Evolutionary conservation across 1,139 yeast species (phyloP), one percentile per base, ranked within the genome.

Genomic region (Trichomonascaceae sp.): DNA sequence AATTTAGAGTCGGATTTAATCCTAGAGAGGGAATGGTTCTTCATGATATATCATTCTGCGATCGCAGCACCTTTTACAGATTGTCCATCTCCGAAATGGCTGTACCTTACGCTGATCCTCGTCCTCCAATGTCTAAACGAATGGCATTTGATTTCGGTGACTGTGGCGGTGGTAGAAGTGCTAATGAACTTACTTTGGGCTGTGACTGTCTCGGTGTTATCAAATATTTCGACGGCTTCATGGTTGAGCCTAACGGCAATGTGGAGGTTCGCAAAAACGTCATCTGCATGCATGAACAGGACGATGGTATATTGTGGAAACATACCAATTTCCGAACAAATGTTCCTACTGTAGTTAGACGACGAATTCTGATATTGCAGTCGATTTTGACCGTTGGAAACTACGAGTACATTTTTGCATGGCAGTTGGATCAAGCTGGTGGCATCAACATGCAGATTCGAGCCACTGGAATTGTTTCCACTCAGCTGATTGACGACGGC

Each of bases 91-190:
- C 88, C 50, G 96, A 88, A 73, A 88, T 88, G 96, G 86, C 95
- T 43, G 96, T 88, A 59, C 96, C 96, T 36, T 88, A 88, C 67
- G 95, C 91, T 66, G 95, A 87, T 69, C 95, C 95, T 63, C 81
- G 95, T 71, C 87, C 89, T 57, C 96, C 96, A 59, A 83, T 82
- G 74, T 95, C 87, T 74, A 82, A 96, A 77, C 88, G 88, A 75
- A 95, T 87, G 77, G 96, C 96, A 32, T 88, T 88, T 65, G 96
- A 88, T 71, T 79, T 88, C 66, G 96, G 96, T 70, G 96, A 88
- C 70, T 83, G 89, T 75, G 96, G 96, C 24, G 89, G 88, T 62
- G 96, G 96, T 69, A 80, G 77, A 60, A 81, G 80, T 62, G 95
- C 89, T 64, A 87, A 88, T 74, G 80, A 80, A 58, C 80, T 88